Evolutionary conservation across 1,139 yeast species (phyloP), one percentile per base, ranked within the genome.

Genomic region (Sugiyamaella pinicola): DNA sequence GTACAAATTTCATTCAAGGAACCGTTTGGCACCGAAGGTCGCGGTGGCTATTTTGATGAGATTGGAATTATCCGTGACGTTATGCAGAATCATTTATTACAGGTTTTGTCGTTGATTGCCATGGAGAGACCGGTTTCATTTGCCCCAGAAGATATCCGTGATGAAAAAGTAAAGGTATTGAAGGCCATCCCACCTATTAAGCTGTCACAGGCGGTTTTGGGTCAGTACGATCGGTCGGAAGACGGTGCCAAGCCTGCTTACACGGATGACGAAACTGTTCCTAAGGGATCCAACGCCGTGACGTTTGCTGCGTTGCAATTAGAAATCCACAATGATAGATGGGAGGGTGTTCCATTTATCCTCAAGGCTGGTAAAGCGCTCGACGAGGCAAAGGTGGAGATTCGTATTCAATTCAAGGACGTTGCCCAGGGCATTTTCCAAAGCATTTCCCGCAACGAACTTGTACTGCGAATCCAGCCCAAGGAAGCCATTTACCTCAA

Each of bases 311-410:
- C 97, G 4, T 69, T 93, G 59, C 81, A 85, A 18, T 69, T 91
- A 61, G 76, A 82, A 59, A 87, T 93, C 68, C 77, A 84, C 65
- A 95, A 90, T 71, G 98, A 91, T 72, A 83, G 98, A 70, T 93
- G 99, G 99, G 93, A 87, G 61, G 97, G 97, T 64, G 98, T 93
- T 47, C 99, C 99, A 53, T 83, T 93, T 67, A 86, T 93, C 51
- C 77, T 93, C 77, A 83, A 96, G 74, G 99, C 98, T 19, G 99
- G 99, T 66, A 93, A 93, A 75, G 97, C 97, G 13, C 77, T 91
- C 56, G 88, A 90, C 67, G 93, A 86, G 67, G 85, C 90, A 44
- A 61, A 90, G 76, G 99, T 93, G 53, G 99, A 95, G 74, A 85
- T 95, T 60, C 82, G 98, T 71, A 77, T 95, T 60, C 98, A 93